Base-by-base conservation (phyloP, 805 yeast genomes). In the Saccharomyces mikatae region DNA sequence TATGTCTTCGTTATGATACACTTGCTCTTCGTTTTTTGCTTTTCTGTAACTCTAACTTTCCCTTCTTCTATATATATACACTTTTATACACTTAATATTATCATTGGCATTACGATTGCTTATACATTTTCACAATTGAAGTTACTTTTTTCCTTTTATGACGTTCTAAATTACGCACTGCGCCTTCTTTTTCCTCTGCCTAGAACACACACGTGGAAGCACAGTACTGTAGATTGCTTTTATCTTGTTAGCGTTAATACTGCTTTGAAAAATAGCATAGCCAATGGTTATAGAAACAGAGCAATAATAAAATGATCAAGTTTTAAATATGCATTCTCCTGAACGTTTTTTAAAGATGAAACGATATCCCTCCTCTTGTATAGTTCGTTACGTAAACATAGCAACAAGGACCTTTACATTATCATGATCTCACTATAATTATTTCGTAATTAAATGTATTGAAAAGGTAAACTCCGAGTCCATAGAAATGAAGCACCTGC, bases 1-100 rank as follows among this genome's bases (percentile, higher is more conserved):
- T 47, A 62, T 67, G 65, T 60, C 69, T 6, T 61, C 61, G 41
- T 57, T 64, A 46, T 64, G 58, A 56, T 48, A 32, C 10, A 36
- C 24, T 36, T 36, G 44, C 22, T 36, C 6, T 49, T 41, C 41
- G 24, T 47, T 28, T 11, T 31, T 48, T 21, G 44, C 26, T 48
- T 31, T 22, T 28, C 44, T 36, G 44, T 36, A 36, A 36, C 44
- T 36, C 17, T 31, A 36, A 22, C 17, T 36, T 36, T 36, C 14
- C 10, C 44, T 10, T 17, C 24, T 36, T 9, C 10, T 36, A 36
- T 36, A 36, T 36, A 36, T 36, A 36, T 36, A 36, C 22, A 36
- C 44, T 21, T 36, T 36, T 36, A 36, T 36, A 36, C 44, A 36
- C 44, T 22, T 36, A 36, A 36, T 36, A 36, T 17, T 36, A 36